These are phyloP conservation scores for Cairneyella variabilis DNA, from an alignment of 495 filamentous ascomycete genomes.

Conservation along the genomic window DNA sequence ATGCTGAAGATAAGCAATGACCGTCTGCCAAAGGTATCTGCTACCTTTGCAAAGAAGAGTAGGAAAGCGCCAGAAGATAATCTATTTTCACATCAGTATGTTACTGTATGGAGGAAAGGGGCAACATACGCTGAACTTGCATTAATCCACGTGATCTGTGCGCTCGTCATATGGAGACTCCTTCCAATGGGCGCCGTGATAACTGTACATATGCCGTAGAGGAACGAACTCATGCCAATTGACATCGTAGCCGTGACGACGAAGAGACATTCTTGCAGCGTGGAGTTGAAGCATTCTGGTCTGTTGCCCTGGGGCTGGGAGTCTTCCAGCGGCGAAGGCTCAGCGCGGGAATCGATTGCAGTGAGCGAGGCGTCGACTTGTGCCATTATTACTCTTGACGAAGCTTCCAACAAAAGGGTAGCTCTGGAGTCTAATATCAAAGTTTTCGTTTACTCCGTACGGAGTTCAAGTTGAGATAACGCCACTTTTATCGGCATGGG, in stretches of 20 bases:
- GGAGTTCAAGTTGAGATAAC: no score
- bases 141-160: conserved; percentile 70
- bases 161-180: conserved; percentile 62
- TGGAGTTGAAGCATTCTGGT: conserved; percentile 58
- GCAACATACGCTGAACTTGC: conserved; percentile 53
- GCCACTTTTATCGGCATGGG: no score
- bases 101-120: neutral
- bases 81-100: conserved; percentile 28
- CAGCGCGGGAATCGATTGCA: neutral
- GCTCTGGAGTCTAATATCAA: no score
- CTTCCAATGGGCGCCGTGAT: conserved; percentile 59
- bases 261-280: conserved; percentile 61
- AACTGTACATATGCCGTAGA: conserved; percentile 54
- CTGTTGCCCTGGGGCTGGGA: conserved; percentile 23
- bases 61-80: conserved; percentile 63
- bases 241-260: conserved; percentile 66
- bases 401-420: no score
- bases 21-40: conserved; percentile 65
- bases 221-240: conserved; percentile 60
- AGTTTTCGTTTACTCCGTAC: no score
- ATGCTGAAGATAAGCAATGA: conserved; percentile 58
- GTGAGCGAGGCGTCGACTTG: conserved; percentile 6
- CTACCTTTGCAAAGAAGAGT: conserved; percentile 62
- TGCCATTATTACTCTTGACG: conserved; percentile 5
- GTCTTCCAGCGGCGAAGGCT: neutral